Base-by-base conservation (phyloP, 2,329 filamentous ascomycete species). In the Cercospora citrullina region DNA sequence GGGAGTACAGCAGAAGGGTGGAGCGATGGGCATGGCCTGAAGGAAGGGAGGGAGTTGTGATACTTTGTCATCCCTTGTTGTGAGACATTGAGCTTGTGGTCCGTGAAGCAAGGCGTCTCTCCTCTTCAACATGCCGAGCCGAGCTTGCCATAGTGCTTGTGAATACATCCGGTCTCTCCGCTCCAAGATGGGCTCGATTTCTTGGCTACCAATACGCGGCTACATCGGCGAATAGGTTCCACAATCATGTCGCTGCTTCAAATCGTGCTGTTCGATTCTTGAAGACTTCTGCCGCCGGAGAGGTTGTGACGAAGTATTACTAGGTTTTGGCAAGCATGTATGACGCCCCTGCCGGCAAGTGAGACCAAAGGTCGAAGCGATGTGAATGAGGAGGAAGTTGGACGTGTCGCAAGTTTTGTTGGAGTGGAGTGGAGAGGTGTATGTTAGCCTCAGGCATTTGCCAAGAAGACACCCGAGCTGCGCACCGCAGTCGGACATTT, bases 1-100 rank as follows among this genome's bases (percentile, higher is more conserved):
- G 26, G 45, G 28, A 18, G 57, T 67, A 62, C 65, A 69, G 68
- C 65, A 67, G 68, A 58, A 31, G 61, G 68, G 39, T 18, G 68
- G 68, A 7, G 67, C 63, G 58, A 42, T 3, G 14, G 26, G 30
- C 18, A 51, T 51, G 45, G 45, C 45, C 21, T 51, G 45, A 51
- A 26, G 21, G 2, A 4, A 33, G 36, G 58, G 31, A 60, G 58
- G 58, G 18, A 39, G 23, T 14, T 16, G 30, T 42, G 58, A 1
- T 39, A 21, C 45, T 48, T 23, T 21, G 9, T 51, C 45, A 51
- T 51, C 45, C 45, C 45, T 51, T 51, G 18, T 23, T 51, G 9
- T 26, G 45, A 26, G 10, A 51, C 18, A 39, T 39, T 39, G 18
- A 23, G 8, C 21, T 51, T 10, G 45, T 51, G 16, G 8, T 48